A percentile compares a stretch with the other conserved stretches of the same genome.
Evolutionary conservation across 345 rosid genomes (phyloP).

Genomic region (Mallotus nudiflorus): DNA sequence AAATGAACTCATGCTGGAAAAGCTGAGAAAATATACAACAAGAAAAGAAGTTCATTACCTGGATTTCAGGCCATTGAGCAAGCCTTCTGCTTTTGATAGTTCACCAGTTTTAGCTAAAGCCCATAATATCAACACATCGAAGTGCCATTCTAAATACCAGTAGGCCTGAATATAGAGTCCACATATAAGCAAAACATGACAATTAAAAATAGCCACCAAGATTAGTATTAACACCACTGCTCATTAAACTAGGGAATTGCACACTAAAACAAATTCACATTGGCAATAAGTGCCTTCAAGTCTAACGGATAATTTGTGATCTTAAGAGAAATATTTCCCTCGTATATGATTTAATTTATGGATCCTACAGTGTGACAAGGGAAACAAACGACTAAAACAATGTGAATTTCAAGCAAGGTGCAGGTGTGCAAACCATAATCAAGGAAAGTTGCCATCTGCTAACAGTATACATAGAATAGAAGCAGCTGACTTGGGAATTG

Average conservation of each 20-base stretch:
- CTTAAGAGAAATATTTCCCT: background rate
- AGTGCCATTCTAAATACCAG: constrained; percentile 83
- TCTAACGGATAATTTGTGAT: background rate
- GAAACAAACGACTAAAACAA: background rate
- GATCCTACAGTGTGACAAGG: background rate
- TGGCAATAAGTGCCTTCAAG: background rate
- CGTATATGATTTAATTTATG: background rate
- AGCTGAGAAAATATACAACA: constrained; percentile 5
- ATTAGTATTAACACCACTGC: background rate
- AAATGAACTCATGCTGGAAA: constrained; percentile 8
- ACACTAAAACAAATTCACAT: background rate
- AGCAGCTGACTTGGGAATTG: background rate
- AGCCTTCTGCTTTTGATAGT: constrained; percentile 63
- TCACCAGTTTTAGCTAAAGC: constrained; percentile 67
- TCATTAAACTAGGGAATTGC: background rate
- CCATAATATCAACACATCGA: constrained; percentile 79
- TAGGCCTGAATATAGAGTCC: constrained; percentile 41
- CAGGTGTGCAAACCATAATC: background rate
- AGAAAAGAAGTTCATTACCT: constrained; percentile 46
- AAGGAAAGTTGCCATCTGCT: constrained; percentile 6
- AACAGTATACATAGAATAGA: background rate
- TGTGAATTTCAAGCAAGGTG: background rate
- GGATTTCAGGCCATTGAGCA: constrained; percentile 62
- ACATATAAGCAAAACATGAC: background rate
- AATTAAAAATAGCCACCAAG: background rate